These are phyloP conservation scores for Aspergillus latus DNA, from an alignment of 2,329 filamentous ascomycete genomes.

Conservation along the genomic window DNA sequence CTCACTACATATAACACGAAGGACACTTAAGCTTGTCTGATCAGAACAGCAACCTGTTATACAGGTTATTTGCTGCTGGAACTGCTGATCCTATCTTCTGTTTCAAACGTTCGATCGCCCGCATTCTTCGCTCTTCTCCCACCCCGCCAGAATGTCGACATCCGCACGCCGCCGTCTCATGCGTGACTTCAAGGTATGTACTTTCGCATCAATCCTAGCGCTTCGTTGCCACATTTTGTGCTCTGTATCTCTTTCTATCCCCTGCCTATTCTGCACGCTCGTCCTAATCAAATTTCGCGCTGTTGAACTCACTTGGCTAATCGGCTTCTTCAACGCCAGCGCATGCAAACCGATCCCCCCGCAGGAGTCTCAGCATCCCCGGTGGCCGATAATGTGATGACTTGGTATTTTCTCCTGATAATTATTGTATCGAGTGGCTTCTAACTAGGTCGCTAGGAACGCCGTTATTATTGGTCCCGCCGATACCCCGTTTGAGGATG, in stretches of 20 bases:
- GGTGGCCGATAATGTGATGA: conserved; percentile 61
- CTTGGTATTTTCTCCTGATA: conserved; percentile 29
- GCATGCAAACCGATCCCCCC: conserved; percentile 98
- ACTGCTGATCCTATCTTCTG: neutral
- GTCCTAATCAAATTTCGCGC: conserved; percentile 8
- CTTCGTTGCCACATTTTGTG: neutral
- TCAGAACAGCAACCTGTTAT: neutral
- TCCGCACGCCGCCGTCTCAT: conserved; percentile 93
- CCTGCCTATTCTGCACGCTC: neutral
- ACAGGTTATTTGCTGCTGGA: neutral
- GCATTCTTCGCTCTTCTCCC: conserved; percentile 12
- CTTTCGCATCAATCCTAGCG: neutral
- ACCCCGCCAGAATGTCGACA: conserved; percentile 69
- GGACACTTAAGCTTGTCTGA: neutral
- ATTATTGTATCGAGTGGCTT: neutral
- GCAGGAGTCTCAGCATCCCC: conserved; percentile 95
- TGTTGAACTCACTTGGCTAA: conserved; percentile 5
- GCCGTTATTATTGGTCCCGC: conserved; percentile 96
- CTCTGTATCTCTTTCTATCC: neutral
- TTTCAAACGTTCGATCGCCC: conserved; percentile 8
- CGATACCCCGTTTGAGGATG: conserved; percentile 97
- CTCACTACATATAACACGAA: neutral
- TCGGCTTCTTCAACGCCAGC: conserved; percentile 52
- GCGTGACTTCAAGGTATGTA: conserved; percentile 94
- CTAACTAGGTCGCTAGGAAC: conserved; percentile 63